phyloP scores from a whole-genome alignment of 257 asterid genomes.

The Asclepias syriaca region DNA sequence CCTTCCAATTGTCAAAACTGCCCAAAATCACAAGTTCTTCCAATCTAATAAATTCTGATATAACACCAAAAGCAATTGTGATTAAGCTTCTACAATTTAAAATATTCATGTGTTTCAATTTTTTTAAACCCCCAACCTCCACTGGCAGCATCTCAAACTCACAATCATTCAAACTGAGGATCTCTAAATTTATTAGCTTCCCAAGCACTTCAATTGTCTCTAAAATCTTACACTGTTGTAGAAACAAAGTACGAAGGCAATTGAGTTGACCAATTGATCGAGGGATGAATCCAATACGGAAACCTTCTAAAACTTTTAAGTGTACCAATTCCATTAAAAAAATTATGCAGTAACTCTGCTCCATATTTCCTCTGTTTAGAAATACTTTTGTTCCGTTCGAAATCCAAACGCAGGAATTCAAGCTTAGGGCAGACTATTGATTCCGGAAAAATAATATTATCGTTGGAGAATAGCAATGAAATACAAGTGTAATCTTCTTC shows the following conservation, averaged over 20 bases:
- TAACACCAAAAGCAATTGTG: background rate
- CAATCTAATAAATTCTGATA: conserved; percentile 11
- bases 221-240: background rate
- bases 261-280: background rate
- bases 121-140: conserved; percentile 12
- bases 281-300: background rate
- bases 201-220: conserved; percentile 9
- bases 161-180: conserved; percentile 6
- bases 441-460: background rate
- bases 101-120: conserved; percentile 10
- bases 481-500: background rate
- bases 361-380: no score
- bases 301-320: conserved; percentile 11
- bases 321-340: background rate
- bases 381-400: no score
- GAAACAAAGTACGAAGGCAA: conserved; percentile 5
- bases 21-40: conserved; percentile 2
- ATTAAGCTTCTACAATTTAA: background rate
- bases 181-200: conserved; percentile 12
- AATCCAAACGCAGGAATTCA: background rate
- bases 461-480: background rate
- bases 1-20: background rate
- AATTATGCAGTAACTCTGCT: background rate
- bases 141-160: background rate
- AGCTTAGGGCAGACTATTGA: background rate